Evolutionary conservation across 768 basidiomycete species (phyloP).

Genomic region (Leccinellum luteum): DNA sequence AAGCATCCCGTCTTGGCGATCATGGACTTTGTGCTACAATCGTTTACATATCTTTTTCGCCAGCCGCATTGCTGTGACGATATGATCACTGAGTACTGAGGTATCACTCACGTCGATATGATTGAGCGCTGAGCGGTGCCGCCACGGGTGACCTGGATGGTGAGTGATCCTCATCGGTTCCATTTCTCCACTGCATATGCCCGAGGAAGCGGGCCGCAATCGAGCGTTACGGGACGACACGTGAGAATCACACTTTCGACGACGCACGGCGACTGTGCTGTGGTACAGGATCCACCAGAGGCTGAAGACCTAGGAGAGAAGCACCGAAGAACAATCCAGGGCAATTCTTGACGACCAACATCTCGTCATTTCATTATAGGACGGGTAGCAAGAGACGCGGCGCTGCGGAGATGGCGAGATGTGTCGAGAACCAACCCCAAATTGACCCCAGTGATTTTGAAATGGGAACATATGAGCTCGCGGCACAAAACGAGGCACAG

Average conservation of each 20-base stretch:
- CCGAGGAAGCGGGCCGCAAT: constrained; percentile 9
- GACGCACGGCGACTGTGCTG: constrained; percentile 18
- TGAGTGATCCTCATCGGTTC: constrained; percentile 20
- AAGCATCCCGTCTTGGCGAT: constrained; percentile 12
- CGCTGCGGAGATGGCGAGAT: constrained; percentile 27
- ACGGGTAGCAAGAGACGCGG: constrained; percentile 10
- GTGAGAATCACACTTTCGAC: constrained; percentile 18
- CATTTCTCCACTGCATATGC: constrained; percentile 9
- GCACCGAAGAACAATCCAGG: constrained; percentile 22
- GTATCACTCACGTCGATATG: not conserved
- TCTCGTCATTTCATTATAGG: constrained; percentile 29
- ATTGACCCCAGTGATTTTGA: constrained; percentile 8
- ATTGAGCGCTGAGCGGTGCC: constrained; percentile 6
- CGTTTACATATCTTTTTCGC: not conserved
- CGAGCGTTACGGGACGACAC: constrained; percentile 4
- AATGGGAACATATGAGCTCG: constrained; percentile 6
- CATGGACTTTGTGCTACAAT: constrained; percentile 2
- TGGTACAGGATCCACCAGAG: constrained; percentile 27
- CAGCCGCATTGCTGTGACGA: not conserved
- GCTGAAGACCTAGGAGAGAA: constrained; percentile 25
- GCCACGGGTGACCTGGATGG: constrained; percentile 4
- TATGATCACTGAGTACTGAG: not conserved
- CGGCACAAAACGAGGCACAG: constrained; percentile 10
- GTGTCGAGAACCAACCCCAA: constrained; percentile 13
- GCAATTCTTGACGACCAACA: constrained; percentile 8